Conservation (phyloP, 2,329 filamentous ascomycete species). For the Beauveria varroae region DNA sequence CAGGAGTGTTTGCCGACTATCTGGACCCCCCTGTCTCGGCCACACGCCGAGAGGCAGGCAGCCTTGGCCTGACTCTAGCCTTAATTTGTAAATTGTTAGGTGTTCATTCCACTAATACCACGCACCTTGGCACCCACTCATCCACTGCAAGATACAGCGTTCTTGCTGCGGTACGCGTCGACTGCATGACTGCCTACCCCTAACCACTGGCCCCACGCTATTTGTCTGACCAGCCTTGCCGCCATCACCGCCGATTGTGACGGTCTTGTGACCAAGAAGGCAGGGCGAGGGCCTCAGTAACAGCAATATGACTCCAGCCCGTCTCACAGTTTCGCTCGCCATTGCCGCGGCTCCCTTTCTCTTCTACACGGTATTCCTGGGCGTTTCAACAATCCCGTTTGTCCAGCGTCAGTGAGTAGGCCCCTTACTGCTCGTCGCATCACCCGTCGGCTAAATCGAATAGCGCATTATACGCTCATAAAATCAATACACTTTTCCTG, state of each 20-base stretch:
- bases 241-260: background rate
- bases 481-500: constrained; percentile 64
- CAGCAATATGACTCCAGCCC: background rate
- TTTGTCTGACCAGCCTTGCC: background rate
- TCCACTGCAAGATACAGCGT: background rate
- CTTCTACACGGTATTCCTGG: constrained; percentile 60
- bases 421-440: background rate
- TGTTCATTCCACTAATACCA: background rate
- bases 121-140: background rate
- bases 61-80: too few species aligned
- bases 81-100: background rate
- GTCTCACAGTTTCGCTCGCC: constrained; percentile 33
- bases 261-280: background rate
- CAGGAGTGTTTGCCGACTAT: too few species aligned
- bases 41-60: too few species aligned
- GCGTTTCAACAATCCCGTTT: constrained; percentile 56
- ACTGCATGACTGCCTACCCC: background rate
- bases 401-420: constrained; percentile 70
- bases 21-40: too few species aligned
- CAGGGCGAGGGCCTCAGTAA: background rate
- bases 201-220: background rate
- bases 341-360: constrained; percentile 51
- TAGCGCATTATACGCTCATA: constrained; percentile 79
- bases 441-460: background rate
- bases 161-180: background rate